phyloP scores from a whole-genome alignment of 805 yeast species.

The Yarrowia bubula region DNA sequence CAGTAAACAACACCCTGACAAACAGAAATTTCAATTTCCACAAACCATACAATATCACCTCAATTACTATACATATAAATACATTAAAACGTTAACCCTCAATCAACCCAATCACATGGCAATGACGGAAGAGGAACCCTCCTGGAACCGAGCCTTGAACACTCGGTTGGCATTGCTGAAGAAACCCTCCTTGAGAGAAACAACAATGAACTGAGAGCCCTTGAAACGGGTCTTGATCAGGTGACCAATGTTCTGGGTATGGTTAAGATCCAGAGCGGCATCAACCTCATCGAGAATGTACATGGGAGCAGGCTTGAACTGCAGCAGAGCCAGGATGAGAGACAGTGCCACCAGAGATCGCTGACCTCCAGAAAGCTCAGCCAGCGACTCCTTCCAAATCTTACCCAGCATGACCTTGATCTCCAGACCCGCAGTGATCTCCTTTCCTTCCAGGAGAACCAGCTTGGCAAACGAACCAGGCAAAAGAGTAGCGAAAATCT shows the following conservation, averaged over 20 bases:
- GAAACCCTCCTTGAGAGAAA: conserved; percentile 96
- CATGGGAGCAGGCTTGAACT: conserved; percentile 98
- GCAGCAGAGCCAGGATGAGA: conserved; percentile 83
- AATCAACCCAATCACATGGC: conserved; percentile 28
- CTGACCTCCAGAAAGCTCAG: conserved; percentile 96
- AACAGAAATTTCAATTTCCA: too few species aligned
- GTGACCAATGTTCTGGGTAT: conserved; percentile 96
- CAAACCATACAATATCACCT: not conserved
- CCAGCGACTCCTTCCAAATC: conserved; percentile 94
- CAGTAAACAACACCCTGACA: not conserved
- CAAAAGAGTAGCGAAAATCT: conserved; percentile 78
- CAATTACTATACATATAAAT: not conserved
- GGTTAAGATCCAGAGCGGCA: conserved; percentile 95
- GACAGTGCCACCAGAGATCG: conserved; percentile 91
- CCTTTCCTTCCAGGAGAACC: conserved; percentile 75
- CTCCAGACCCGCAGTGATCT: conserved; percentile 85
- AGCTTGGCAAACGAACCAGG: conserved; percentile 90
- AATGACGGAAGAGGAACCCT: conserved; percentile 86
- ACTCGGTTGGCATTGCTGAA: conserved; percentile 95
- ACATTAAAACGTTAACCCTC: conserved; percentile 2
- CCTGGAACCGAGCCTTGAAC: conserved; percentile 90
- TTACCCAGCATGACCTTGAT: conserved; percentile 86
- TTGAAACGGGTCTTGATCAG: conserved; percentile 90
- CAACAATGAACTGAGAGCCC: conserved; percentile 95
- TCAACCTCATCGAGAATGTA: conserved; percentile 96